phyloP scores from a whole-genome alignment of 23 red algal genomes.

The Gracilaria domingensis region DNA sequence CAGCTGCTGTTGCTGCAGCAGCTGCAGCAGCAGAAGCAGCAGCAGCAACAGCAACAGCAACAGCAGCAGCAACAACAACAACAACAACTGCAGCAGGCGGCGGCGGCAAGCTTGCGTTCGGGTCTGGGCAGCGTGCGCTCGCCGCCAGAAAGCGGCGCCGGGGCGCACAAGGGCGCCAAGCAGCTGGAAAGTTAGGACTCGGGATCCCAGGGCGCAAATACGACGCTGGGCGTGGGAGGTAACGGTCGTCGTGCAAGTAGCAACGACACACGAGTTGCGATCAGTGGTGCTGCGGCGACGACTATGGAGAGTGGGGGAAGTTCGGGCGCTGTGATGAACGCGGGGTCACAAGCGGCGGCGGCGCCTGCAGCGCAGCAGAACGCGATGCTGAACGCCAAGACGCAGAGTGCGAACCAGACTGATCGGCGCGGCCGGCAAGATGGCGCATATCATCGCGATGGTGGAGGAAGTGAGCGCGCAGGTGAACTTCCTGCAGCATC shows the following conservation, averaged over 20 bases:
- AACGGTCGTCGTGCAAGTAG: too few relatives aligned
- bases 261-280: not conserved
- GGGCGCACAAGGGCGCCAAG: not conserved
- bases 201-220: not conserved
- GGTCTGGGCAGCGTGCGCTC: not conserved
- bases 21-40: not conserved
- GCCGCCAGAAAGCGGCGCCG: not conserved
- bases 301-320: not conserved
- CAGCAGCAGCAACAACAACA: not conserved
- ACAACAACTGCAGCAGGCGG: not conserved
- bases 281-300: not conserved
- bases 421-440: not conserved
- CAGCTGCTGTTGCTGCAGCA: not conserved
- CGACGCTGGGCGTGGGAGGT: not conserved
- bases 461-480: not conserved
- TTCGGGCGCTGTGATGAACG: not conserved
- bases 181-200: not conserved
- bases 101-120: not conserved
- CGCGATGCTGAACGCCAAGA: too few relatives aligned
- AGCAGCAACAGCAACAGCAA: not conserved
- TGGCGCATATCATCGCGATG: slow-evolving; percentile 6
- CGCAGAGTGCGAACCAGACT: not conserved
- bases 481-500: not conserved
- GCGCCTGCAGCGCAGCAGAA: not conserved
- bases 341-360: not conserved